phyloP scores from a whole-genome alignment of 371 early-diverging fungal species.

The Dinochytrium kinnereticum region DNA sequence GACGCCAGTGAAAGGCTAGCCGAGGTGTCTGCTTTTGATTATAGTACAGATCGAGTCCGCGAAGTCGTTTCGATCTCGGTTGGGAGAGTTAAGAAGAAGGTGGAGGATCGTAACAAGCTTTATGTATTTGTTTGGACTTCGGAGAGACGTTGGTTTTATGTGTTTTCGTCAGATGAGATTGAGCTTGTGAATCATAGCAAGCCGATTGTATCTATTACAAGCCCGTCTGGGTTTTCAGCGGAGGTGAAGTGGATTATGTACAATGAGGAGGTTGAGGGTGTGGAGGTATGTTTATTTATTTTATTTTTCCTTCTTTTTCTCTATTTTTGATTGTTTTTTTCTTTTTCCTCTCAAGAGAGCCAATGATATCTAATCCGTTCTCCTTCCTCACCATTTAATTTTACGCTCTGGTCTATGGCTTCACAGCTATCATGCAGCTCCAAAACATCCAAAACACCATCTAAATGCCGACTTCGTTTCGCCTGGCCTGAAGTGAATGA shows the following conservation, averaged over 20 bases:
- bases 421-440: constrained; percentile 23
- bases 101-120: constrained; percentile 9
- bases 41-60: not conserved
- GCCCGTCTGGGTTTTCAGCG: not conserved
- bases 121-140: not conserved
- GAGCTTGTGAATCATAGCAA: not conserved
- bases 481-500: constrained; percentile 22
- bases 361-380: too few relatives aligned
- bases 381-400: too few relatives aligned
- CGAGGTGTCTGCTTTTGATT: constrained; percentile 21
- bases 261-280: constrained; percentile 23
- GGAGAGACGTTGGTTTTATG: constrained; percentile 10
- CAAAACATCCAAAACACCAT: constrained; percentile 5
- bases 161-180: constrained; percentile 16
- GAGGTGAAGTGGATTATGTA: constrained; percentile 12
- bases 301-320: not conserved
- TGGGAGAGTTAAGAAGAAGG: not conserved
- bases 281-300: not conserved
- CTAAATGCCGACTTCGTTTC: constrained; percentile 8
- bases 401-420: too few relatives aligned
- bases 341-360: too few relatives aligned
- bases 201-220: not conserved
- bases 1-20: constrained; percentile 36
- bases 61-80: not conserved
- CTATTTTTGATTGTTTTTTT: not conserved